These are phyloP conservation scores for Sclerotinia sclerotiorum DNA, from an alignment of 2,329 filamentous ascomycete genomes.

Conservation along the genomic window DNA sequence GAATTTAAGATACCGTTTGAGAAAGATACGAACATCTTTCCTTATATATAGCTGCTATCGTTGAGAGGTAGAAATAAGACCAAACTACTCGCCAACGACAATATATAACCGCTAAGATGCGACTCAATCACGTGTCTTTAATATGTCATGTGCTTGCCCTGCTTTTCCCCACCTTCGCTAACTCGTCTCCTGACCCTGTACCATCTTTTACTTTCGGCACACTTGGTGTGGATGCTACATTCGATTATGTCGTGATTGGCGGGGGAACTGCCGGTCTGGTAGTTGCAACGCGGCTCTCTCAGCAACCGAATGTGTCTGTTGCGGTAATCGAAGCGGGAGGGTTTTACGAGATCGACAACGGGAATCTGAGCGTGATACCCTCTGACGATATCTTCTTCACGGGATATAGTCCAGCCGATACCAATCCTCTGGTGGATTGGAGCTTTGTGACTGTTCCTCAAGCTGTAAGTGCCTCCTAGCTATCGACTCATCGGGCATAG, in stretches of 20 bases:
- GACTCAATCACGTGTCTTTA: too few relatives aligned
- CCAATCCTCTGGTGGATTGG: slow-evolving; percentile 26
- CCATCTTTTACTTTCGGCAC: neutral
- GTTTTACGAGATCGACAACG: slow-evolving; percentile 27
- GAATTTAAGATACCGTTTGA: too few relatives aligned
- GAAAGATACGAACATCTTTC: too few relatives aligned
- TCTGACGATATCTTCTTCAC: neutral
- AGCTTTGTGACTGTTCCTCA: slow-evolving; percentile 24
- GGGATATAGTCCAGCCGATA: neutral
- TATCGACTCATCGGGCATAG: neutral
- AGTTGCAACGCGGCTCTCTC: slow-evolving; percentile 25
- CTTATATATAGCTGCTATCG: too few relatives aligned
- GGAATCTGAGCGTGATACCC: slow-evolving; percentile 22
- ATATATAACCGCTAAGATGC: too few relatives aligned
- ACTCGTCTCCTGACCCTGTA: neutral
- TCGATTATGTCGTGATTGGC: slow-evolving; percentile 23
- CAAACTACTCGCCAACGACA: too few relatives aligned
- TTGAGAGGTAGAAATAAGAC: too few relatives aligned
- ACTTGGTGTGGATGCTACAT: slow-evolving; percentile 10
- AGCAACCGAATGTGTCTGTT: slow-evolving; percentile 19
- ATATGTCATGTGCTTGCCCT: too few relatives aligned
- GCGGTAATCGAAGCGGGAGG: slow-evolving; percentile 30
- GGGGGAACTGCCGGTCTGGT: slow-evolving; percentile 28
- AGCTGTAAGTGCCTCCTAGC: neutral
- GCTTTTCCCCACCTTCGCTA: too few relatives aligned